Conservation (phyloP, 352 stramenopile species). For the Globisporangium yorkense region DNA sequence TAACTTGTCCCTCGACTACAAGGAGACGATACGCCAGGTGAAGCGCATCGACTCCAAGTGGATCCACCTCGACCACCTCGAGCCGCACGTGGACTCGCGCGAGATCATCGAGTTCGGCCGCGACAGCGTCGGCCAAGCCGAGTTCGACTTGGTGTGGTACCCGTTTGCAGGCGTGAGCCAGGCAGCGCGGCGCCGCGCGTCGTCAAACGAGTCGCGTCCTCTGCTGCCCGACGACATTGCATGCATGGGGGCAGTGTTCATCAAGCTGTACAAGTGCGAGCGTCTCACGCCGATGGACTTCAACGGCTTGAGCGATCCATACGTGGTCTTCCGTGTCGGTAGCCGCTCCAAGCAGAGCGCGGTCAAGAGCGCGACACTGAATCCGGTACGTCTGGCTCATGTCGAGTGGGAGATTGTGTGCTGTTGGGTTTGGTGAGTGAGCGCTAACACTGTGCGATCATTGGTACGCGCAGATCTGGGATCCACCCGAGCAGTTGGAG, state of each 20-base stretch:
- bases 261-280: constrained; percentile 38
- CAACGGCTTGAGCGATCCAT: constrained; percentile 37
- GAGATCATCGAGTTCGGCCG: constrained; percentile 32
- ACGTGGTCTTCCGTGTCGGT: constrained; percentile 37
- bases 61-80: constrained; percentile 38
- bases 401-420: not conserved
- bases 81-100: constrained; percentile 19
- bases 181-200: constrained; percentile 1
- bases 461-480: constrained; percentile 30
- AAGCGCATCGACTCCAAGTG: constrained; percentile 35
- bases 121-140: constrained; percentile 24
- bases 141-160: constrained; percentile 40
- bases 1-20: constrained; percentile 31
- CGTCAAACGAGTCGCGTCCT: not conserved
- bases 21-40: constrained; percentile 25
- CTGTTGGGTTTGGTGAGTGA: not conserved
- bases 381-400: constrained; percentile 21
- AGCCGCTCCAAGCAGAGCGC: constrained; percentile 29
- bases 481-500: constrained; percentile 36
- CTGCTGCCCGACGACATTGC: constrained; percentile 28
- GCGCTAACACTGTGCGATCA: not conserved
- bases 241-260: constrained; percentile 33
- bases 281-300: constrained; percentile 32
- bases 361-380: constrained; percentile 30
- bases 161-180: constrained; percentile 19